Conservation (phyloP, 164 flowering plant genomes). For the Akebia trifoliata region DNA sequence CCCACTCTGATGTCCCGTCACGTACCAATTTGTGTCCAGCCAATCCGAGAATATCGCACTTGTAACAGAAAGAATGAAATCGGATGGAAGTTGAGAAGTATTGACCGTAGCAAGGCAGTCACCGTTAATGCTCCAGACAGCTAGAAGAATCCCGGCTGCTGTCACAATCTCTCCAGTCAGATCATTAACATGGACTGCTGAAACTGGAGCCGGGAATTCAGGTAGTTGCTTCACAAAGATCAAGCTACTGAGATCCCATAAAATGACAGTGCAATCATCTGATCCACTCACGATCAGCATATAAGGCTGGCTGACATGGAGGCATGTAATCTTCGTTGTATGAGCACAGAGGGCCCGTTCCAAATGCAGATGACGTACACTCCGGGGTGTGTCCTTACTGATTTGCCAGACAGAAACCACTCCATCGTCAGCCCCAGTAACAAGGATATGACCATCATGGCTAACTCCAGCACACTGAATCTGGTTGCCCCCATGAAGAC, state of each 20-base stretch:
- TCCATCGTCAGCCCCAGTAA: slow-evolving; percentile 94
- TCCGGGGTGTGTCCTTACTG: slow-evolving; percentile 54
- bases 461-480: slow-evolving; percentile 81
- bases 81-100: slow-evolving; percentile 94
- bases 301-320: slow-evolving; percentile 87
- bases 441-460: slow-evolving; percentile 81
- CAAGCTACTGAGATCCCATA: slow-evolving; percentile 95
- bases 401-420: slow-evolving; percentile 82
- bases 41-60: slow-evolving; percentile 84
- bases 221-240: slow-evolving; percentile 87
- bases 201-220: slow-evolving; percentile 81
- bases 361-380: slow-evolving; percentile 39
- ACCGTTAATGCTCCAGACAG: slow-evolving; percentile 94
- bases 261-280: slow-evolving; percentile 82
- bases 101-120: slow-evolving; percentile 85
- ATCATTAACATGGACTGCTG: slow-evolving; percentile 89
- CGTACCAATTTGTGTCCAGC: slow-evolving; percentile 84
- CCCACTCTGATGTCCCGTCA: slow-evolving; percentile 97
- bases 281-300: slow-evolving; percentile 91
- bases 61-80: slow-evolving; percentile 73
- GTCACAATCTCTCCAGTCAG: slow-evolving; percentile 86
- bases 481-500: slow-evolving; percentile 88
- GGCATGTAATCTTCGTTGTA: slow-evolving; percentile 74
- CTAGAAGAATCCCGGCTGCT: slow-evolving; percentile 87
- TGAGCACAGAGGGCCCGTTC: slow-evolving; percentile 85